These are phyloP conservation scores for Populus hybrid DNA, from an alignment of 441 rosid species.

Conservation along the genomic window DNA sequence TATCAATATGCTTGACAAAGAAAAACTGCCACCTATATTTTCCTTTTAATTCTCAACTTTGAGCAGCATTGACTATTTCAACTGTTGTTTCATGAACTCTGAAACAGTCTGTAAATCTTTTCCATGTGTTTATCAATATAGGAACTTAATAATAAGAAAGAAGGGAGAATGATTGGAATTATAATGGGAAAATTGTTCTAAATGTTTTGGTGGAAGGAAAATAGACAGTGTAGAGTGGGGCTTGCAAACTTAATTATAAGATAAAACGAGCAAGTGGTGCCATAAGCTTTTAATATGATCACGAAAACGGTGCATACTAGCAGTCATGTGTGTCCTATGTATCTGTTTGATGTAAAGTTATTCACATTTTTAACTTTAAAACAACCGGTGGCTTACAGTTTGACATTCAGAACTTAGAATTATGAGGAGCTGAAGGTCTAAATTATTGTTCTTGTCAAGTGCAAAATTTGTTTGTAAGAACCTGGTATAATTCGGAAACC, in stretches of 20 bases:
- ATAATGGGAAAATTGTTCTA: background rate
- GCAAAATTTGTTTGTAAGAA: background rate
- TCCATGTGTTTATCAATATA: background rate
- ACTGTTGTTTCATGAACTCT: background rate
- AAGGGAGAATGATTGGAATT: background rate
- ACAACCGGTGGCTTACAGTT: background rate
- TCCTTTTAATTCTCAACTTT: background rate
- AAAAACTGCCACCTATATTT: background rate
- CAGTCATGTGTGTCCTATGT: background rate
- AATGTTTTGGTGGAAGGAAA: background rate
- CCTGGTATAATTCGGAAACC: background rate
- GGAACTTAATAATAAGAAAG: background rate
- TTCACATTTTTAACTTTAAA: background rate
- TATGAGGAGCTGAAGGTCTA: background rate
- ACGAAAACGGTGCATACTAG: background rate
- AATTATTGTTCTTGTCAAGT: background rate
- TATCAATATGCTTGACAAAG: background rate
- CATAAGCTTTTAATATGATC: background rate
- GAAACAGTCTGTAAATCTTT: background rate
- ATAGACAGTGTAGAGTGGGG: background rate
- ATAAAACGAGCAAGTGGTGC: background rate
- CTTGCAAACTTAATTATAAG: background rate
- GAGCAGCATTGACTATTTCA: background rate
- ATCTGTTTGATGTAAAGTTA: background rate
- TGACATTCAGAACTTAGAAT: background rate